These are phyloP conservation scores for Phaseolus coccineus DNA, from an alignment of 331 rosid genomes.

Conservation along the genomic window DNA sequence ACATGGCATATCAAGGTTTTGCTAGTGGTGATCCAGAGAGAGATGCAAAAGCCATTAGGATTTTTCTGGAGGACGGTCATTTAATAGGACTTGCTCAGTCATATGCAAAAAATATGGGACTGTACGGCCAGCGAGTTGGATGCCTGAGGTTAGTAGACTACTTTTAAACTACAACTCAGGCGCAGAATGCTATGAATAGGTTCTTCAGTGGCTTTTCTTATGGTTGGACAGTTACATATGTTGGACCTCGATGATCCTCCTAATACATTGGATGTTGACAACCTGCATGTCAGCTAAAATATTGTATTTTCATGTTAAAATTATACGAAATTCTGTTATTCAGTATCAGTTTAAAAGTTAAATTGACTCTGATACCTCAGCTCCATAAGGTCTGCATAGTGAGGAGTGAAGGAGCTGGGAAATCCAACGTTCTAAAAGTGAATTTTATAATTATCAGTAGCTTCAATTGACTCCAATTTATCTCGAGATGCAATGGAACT, in stretches of 20 bases:
- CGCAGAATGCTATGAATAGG: slow-evolving; percentile 15
- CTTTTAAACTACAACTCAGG: slow-evolving; percentile 1
- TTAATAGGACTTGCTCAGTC: slow-evolving; percentile 91
- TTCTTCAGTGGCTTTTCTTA: slow-evolving; percentile 25
- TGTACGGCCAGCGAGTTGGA: slow-evolving; percentile 97
- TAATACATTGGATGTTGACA: neutral
- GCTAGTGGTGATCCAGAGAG: slow-evolving; percentile 93
- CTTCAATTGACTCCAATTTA: slow-evolving; percentile 22
- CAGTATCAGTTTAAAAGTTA: slow-evolving; percentile 6
- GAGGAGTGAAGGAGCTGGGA: slow-evolving; percentile 6
- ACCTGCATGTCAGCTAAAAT: slow-evolving; percentile 19
- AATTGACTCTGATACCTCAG: slow-evolving; percentile 12
- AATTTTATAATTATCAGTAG: slow-evolving; percentile 22
- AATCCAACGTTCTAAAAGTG: neutral
- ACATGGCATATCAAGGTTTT: slow-evolving; percentile 99
- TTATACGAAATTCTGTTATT: neutral
- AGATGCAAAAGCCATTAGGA: slow-evolving; percentile 87
- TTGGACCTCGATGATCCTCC: slow-evolving; percentile 17
- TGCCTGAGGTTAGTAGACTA: slow-evolving; percentile 68
- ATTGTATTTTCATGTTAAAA: neutral
- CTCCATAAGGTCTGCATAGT: slow-evolving; percentile 15
- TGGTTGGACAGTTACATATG: neutral
- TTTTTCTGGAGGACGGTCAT: slow-evolving; percentile 96
- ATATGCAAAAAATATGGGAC: slow-evolving; percentile 98
- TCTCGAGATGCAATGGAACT: slow-evolving; percentile 12